Base-by-base conservation (phyloP, 1,284 basidiomycete species). In the Boletus semigastroideus region DNA sequence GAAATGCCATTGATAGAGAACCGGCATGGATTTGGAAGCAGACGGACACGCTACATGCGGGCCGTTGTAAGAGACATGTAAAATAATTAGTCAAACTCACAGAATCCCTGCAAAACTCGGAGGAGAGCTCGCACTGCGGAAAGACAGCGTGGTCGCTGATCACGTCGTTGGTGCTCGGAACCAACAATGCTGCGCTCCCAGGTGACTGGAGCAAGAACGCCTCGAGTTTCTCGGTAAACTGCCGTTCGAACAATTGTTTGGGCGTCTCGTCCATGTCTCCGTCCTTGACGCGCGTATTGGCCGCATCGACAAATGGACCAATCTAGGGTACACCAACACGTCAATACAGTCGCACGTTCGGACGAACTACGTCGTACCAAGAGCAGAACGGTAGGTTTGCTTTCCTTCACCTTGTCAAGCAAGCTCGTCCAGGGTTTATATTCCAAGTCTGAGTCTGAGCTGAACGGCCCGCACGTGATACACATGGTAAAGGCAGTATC, bases 281-380 rank as follows among this genome's bases (percentile, higher is more conserved):
- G 3, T 74, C 67, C 63, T 82, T 83, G 54, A 98, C 80, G 39
- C 78, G 72, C 0, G 89, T 81, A 69, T 98, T 94, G 13, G 77
- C 67, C 0, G 79, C 70, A 58, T 96, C 92, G 34, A 98, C 71
- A 64, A 98, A 98, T 1, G 96, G 96, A 0, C 96, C 96, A 13
- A 92, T 72, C 94, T 95, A 63, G 27, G 17, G 48, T 4, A 47
- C 19, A 55, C 42, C 12, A 27, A 46, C 47, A 25, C 27, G 48
- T 59, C 11, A 57, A 39, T 37, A 11, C 44, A 6, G 14, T 31
- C 17, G n/a, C 13, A n/a, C 17, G 11, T 7, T n/a, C n/a, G 9
- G 19, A 44, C 42, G 39, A 34, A 14, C 34, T 2, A 17, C 10
- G 17, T 71, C 84, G 54, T 64, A 95, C 94, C 49, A 98, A 73